Evolutionary conservation across 2,329 filamentous ascomycete species (phyloP), one percentile per base, ranked within the genome.

Genomic region (Ophiostoma tasmaniense): DNA sequence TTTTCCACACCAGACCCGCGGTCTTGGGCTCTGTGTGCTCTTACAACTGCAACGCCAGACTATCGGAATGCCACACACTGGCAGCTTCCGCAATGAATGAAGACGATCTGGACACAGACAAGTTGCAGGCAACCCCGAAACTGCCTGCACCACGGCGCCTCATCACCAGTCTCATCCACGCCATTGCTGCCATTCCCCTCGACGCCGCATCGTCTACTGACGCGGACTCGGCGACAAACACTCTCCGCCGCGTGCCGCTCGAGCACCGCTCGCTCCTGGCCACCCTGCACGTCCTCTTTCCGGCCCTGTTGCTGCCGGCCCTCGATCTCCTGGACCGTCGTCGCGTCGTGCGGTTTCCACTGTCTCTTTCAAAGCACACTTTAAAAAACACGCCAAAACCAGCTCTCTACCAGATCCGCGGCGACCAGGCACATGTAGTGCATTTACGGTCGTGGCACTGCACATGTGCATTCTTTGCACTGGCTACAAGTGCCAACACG

Each of bases 241-340:
- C 79, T 13, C 77, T 80, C 1, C 74, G 73, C 45, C 76, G 74
- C 67, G 73, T 82, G 52, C 75, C 79, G 2, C 73, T 76, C 0
- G 73, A 78, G n/a, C 77, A 81, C 70, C 80, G 82, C 0, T 82
- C 85, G 66, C 79, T 90, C 20, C 81, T 97, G n/a, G 81, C 92
- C 1, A 92, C 91, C 0, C 84, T 97, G 0, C 93, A 97, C 79
- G 90, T 92, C 42, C 80, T 97, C 17, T 96, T 96, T 75, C 93
- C 93, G 0, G 86, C 87, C 72, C 85, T 92, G 68, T 80, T 97
- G 1, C 87, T 97, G 0, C 91, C 92, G 2, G 92, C 94, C 0
- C 83, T 99, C 2, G 93, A 98, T 77, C 83, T 98, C 0, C 83
- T 99, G 0, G 95, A 99, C 77, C 86, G 92, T 33, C 80, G 84